These are phyloP conservation scores for Neonectria punicea DNA, from an alignment of 2,329 filamentous ascomycete genomes.

Conservation along the genomic window DNA sequence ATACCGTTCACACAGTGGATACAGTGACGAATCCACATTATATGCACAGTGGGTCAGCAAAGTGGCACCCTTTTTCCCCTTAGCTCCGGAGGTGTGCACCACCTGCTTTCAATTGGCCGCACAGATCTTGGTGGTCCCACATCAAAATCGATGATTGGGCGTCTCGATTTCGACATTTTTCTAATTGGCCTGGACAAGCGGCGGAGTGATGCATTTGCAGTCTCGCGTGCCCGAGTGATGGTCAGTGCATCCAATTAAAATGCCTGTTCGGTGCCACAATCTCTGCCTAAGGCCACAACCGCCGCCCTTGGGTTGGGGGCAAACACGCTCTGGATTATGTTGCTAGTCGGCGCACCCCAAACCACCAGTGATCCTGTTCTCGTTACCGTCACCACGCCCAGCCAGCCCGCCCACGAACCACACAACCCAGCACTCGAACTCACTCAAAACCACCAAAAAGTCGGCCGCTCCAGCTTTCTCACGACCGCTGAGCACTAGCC, in stretches of 20 bases:
- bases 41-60: slow-evolving; percentile 27
- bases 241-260: slow-evolving; percentile 32
- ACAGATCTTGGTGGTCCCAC: slow-evolving; percentile 11
- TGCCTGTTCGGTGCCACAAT: neutral
- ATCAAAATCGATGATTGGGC: slow-evolving; percentile 18
- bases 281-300: slow-evolving; percentile 40
- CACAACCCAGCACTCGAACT: slow-evolving; percentile 26
- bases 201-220: slow-evolving; percentile 36
- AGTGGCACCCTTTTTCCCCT: slow-evolving; percentile 4
- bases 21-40: slow-evolving; percentile 17
- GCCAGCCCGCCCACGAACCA: slow-evolving; percentile 31
- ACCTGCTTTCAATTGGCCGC: slow-evolving; percentile 24
- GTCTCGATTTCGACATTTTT: neutral
- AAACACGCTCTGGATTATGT: slow-evolving; percentile 37
- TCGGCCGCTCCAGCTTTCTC: slow-evolving; percentile 34
- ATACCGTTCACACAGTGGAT: neutral
- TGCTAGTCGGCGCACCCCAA: slow-evolving; percentile 43
- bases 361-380: slow-evolving; percentile 39
- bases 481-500: slow-evolving; percentile 35
- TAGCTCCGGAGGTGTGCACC: slow-evolving; percentile 12
- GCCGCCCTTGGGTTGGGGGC: slow-evolving; percentile 36
- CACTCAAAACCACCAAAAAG: slow-evolving; percentile 23
- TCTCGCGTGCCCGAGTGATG: slow-evolving; percentile 34
- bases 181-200: slow-evolving; percentile 35
- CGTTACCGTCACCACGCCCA: slow-evolving; percentile 38